Conservation (phyloP, 2,329 filamentous ascomycete species). For the Calonectria crousiana region DNA sequence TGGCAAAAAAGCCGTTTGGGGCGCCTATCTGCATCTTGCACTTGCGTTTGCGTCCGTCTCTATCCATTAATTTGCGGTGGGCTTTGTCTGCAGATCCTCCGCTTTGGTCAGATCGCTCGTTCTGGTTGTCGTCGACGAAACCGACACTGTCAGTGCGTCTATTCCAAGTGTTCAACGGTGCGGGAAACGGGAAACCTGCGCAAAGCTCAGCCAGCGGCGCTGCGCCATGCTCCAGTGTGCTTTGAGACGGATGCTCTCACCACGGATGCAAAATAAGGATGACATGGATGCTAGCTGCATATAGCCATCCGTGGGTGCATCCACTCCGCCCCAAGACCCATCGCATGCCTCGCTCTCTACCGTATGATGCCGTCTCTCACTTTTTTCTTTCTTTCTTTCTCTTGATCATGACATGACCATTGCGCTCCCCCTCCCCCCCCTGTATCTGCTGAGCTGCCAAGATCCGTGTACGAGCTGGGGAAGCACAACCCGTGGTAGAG, state of each 20-base stretch:
- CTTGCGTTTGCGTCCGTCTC: neutral
- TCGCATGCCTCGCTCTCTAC: neutral
- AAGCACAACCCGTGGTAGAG: slow-evolving; percentile 22
- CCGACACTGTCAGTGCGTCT: neutral
- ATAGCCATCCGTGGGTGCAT: neutral
- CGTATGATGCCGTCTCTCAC: neutral
- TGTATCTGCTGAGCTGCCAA: slow-evolving; percentile 15
- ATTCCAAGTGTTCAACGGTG: neutral
- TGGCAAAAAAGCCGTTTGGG: neutral
- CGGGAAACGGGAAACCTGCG: neutral
- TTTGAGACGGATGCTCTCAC: neutral
- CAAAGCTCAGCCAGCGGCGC: slow-evolving; percentile 10
- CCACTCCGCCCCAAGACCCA: neutral
- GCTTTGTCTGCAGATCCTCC: slow-evolving; percentile 8
- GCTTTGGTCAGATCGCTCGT: neutral
- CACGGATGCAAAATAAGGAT: neutral
- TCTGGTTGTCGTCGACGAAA: neutral
- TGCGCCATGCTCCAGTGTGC: neutral
- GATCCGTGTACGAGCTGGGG: slow-evolving; percentile 21
- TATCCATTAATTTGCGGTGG: slow-evolving; percentile 5
- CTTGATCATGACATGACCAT: neutral
- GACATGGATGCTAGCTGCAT: slow-evolving; percentile 12
- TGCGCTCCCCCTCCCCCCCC: neutral
- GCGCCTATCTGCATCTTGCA: neutral
- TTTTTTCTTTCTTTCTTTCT: neutral